Conservation (phyloP, 2,329 filamentous ascomycete genomes). For the Diaporthe sp. region DNA sequence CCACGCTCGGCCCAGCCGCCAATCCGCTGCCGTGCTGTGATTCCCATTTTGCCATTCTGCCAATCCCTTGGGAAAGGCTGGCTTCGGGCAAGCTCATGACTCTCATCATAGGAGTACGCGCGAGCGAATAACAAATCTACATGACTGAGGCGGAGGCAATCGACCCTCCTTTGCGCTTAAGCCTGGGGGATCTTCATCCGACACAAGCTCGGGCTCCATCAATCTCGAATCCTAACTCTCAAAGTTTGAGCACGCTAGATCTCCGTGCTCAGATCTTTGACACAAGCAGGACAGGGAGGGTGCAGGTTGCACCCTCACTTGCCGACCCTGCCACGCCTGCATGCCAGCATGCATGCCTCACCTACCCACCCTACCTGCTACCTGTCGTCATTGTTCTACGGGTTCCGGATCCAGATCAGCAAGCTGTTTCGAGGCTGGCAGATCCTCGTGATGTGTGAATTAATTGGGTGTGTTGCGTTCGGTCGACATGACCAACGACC, state of each 20-base stretch:
- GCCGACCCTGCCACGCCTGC: not conserved
- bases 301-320: not conserved
- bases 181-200: slow-evolving; percentile 26
- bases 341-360: not conserved
- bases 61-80: slow-evolving; percentile 9
- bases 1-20: slow-evolving; percentile 33
- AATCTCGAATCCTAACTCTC: slow-evolving; percentile 26
- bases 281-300: not conserved
- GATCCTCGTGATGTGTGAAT: slow-evolving; percentile 6
- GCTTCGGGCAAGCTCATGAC: slow-evolving; percentile 20
- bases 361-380: not conserved
- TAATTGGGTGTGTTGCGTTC: not conserved
- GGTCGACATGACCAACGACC: not conserved
- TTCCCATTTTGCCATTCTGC: not conserved
- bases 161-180: not conserved
- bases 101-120: slow-evolving; percentile 21
- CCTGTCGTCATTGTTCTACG: slow-evolving; percentile 9
- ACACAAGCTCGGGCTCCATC: slow-evolving; percentile 16
- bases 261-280: slow-evolving; percentile 25
- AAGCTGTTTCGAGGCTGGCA: slow-evolving; percentile 19
- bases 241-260: slow-evolving; percentile 22
- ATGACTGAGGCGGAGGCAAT: not conserved
- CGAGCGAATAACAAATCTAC: slow-evolving; percentile 1
- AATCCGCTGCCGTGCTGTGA: not conserved
- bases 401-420: slow-evolving; percentile 13